A percentile compares a stretch with the other conserved stretches of the same genome.
These are phyloP conservation scores for Collariella sp. DNA, from an alignment of 495 filamentous ascomycete genomes.

Conservation along the genomic window DNA sequence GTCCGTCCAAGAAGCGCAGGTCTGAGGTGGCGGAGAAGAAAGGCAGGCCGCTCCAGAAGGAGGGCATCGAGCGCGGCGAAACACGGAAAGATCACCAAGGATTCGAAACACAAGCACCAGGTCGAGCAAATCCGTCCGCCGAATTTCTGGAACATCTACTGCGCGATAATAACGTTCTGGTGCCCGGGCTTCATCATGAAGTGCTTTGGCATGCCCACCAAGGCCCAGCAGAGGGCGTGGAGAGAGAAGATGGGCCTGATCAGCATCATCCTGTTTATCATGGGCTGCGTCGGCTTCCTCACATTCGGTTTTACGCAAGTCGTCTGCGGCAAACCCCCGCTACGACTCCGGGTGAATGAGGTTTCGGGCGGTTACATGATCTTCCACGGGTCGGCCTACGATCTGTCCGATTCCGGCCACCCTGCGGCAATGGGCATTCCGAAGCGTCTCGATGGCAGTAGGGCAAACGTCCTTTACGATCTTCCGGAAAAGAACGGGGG, in stretches of 20 bases:
- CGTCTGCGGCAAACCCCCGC: slow-evolving; percentile 64
- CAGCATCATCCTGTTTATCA: slow-evolving; percentile 84
- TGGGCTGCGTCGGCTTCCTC: slow-evolving; percentile 83
- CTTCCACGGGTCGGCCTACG: slow-evolving; percentile 84
- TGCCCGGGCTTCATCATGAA: slow-evolving; percentile 73
- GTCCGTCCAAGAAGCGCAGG: slow-evolving; percentile 16
- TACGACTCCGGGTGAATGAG: slow-evolving; percentile 70
- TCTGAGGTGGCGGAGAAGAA: slow-evolving; percentile 34
- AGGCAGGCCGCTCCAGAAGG: slow-evolving; percentile 23
- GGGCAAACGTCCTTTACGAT: slow-evolving; percentile 78
- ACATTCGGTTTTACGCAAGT: slow-evolving; percentile 92
- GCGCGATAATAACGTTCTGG: slow-evolving; percentile 89
- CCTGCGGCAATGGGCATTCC: slow-evolving; percentile 73
- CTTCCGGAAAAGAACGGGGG: slow-evolving; percentile 71
- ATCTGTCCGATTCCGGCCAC: slow-evolving; percentile 65
- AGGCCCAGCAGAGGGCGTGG: slow-evolving; percentile 88
- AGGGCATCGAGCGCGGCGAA: slow-evolving; percentile 28
- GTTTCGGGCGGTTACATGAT: slow-evolving; percentile 84
- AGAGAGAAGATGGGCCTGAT: slow-evolving; percentile 97
- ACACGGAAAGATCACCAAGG: slow-evolving; percentile 45
- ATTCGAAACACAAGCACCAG: slow-evolving; percentile 48
- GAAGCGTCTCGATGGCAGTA: slow-evolving; percentile 29
- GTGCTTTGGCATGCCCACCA: slow-evolving; percentile 82
- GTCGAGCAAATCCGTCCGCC: slow-evolving; percentile 66
- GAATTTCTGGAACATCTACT: slow-evolving; percentile 93